These are phyloP conservation scores for Naganishia sp. DNA, from an alignment of 1,284 basidiomycete genomes.

Conservation along the genomic window DNA sequence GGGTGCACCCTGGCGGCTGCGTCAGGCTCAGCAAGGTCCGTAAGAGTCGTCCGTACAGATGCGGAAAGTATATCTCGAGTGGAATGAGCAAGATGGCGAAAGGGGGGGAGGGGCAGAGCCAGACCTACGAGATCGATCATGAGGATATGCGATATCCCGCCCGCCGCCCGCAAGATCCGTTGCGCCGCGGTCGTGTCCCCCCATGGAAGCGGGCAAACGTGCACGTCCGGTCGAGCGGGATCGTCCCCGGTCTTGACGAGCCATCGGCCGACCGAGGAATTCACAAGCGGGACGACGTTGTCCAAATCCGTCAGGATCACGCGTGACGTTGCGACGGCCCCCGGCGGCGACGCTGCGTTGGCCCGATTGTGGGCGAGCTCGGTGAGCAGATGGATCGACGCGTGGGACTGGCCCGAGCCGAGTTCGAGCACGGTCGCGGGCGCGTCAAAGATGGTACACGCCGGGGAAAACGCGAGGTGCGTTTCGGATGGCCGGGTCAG, in stretches of 20 bases:
- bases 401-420: conserved; percentile 50
- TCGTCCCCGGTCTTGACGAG: not conserved
- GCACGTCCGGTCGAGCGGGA: conserved; percentile 32
- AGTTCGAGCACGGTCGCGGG: conserved; percentile 45
- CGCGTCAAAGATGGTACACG: conserved; percentile 42
- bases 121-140: conserved; percentile 50
- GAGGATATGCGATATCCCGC: conserved; percentile 47
- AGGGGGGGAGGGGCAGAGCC: not conserved
- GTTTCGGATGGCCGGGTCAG: conserved; percentile 37
- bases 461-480: conserved; percentile 39
- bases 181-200: conserved; percentile 36
- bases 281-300: conserved; percentile 46
- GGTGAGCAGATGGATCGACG: conserved; percentile 45
- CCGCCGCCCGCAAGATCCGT: conserved; percentile 27
- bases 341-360: not conserved
- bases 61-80: conserved; percentile 50
- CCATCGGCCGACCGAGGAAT: conserved; percentile 39
- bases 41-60: conserved; percentile 48
- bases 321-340: conserved; percentile 31
- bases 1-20: not conserved
- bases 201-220: conserved; percentile 45
- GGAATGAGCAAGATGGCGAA: not conserved
- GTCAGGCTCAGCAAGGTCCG: conserved; percentile 47
- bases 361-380: conserved; percentile 31
- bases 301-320: conserved; percentile 49